phyloP scores from a whole-genome alignment of 257 asterid genomes.

The Solanum dulcamara region DNA sequence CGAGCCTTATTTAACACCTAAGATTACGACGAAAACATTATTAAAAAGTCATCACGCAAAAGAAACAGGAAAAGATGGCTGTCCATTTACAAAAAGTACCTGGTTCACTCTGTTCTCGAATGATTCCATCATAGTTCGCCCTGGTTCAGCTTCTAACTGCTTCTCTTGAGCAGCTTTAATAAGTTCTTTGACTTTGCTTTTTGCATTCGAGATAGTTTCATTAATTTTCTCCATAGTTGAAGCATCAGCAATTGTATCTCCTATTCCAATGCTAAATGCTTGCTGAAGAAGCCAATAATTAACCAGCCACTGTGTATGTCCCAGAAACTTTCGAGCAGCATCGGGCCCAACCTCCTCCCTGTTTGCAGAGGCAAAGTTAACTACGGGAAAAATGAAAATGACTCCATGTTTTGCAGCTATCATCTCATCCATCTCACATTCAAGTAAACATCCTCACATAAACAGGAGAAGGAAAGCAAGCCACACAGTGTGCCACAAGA shows the following conservation, averaged over 20 bases:
- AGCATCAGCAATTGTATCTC: slow-evolving; percentile 98
- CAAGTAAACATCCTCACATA: background rate
- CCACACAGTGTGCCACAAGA: background rate
- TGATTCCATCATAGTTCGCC: slow-evolving; percentile 95
- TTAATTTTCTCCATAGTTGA: slow-evolving; percentile 76
- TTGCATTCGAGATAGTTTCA: slow-evolving; percentile 78
- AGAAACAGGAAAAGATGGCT: background rate
- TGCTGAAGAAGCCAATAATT: slow-evolving; percentile 97
- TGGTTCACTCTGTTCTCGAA: slow-evolving; percentile 96
- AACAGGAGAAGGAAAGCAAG: background rate
- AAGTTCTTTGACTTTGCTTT: slow-evolving; percentile 81
- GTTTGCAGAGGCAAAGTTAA: slow-evolving; percentile 7
- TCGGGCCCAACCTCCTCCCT: slow-evolving; percentile 99
- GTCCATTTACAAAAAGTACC: slow-evolving; percentile 24
- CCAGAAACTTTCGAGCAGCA: slow-evolving; percentile 97
- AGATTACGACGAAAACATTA: slow-evolving; percentile 5
- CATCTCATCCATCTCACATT: background rate
- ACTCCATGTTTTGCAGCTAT: background rate
- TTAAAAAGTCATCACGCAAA: background rate
- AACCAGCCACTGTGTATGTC: slow-evolving; percentile 99
- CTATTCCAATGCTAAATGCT: slow-evolving; percentile 95
- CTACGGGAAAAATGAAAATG: background rate
- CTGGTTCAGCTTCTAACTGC: slow-evolving; percentile 95
- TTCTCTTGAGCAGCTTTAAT: slow-evolving; percentile 63
- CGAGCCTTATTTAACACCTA: slow-evolving; percentile 99